Percentiles rank a stretch among this genome's conserved stretches.
These are phyloP conservation scores for Metschnikowia santaceciliae DNA, from an alignment of 805 yeast species.

Conservation along the genomic window DNA sequence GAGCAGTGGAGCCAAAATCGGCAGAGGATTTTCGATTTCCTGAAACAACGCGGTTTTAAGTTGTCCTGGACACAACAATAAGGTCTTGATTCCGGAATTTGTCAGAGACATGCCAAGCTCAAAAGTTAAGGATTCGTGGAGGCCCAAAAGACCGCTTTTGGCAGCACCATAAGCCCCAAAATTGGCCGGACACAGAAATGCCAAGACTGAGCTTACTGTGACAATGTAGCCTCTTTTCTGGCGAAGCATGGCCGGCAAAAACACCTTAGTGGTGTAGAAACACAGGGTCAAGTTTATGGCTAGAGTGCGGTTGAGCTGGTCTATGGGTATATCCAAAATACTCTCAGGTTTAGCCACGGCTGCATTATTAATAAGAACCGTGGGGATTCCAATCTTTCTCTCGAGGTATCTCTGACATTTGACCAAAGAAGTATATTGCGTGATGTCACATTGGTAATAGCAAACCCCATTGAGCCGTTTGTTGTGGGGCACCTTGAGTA, in stretches of 20 bases:
- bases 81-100: constrained; percentile 57
- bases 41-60: constrained; percentile 70
- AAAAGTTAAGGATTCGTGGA: constrained; percentile 76
- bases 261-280: constrained; percentile 63
- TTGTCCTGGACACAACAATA: constrained; percentile 87
- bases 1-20: constrained; percentile 75
- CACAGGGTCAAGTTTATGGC: constrained; percentile 68
- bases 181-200: constrained; percentile 79
- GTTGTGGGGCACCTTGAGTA: constrained; percentile 38
- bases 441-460: constrained; percentile 70
- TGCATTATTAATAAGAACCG: constrained; percentile 81
- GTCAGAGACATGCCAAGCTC: constrained; percentile 56
- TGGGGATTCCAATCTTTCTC: constrained; percentile 52
- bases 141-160: constrained; percentile 78
- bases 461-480: constrained; percentile 37
- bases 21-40: constrained; percentile 70
- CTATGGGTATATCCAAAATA: constrained; percentile 49
- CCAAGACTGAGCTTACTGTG: constrained; percentile 80
- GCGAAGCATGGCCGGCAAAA: constrained; percentile 68
- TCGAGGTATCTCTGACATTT: constrained; percentile 38
- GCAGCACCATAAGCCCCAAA: constrained; percentile 86
- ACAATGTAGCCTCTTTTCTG: constrained; percentile 68
- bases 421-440: constrained; percentile 45
- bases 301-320: constrained; percentile 59
- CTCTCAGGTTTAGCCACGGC: constrained; percentile 63